Percentiles rank a stretch among this genome's conserved stretches.
These are phyloP conservation scores for Daldinia childiae DNA, from an alignment of 495 filamentous ascomycete species.

Conservation along the genomic window DNA sequence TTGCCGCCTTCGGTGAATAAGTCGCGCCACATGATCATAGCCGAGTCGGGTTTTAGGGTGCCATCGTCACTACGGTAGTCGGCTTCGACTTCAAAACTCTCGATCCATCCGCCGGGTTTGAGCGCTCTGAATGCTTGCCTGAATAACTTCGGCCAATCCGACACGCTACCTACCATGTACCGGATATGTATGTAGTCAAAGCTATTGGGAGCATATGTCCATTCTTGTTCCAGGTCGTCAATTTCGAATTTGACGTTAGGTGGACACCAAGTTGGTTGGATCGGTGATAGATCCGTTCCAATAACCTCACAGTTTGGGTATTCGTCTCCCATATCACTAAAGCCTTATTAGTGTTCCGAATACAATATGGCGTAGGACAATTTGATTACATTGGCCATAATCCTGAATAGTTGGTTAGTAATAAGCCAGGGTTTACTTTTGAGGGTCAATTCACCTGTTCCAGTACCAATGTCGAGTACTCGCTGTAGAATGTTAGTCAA, in stretches of 20 bases:
- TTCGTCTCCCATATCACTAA: slow-evolving; percentile 55
- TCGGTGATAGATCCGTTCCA: slow-evolving; percentile 71
- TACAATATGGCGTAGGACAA: background rate
- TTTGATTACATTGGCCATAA: slow-evolving; percentile 40
- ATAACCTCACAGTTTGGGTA: slow-evolving; percentile 64
- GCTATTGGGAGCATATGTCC: slow-evolving; percentile 54
- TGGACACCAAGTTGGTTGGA: slow-evolving; percentile 63
- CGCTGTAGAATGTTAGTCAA: slow-evolving; percentile 55
- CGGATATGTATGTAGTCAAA: slow-evolving; percentile 69
- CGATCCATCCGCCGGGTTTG: slow-evolving; percentile 55
- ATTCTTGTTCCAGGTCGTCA: slow-evolving; percentile 59
- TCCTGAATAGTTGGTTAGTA: slow-evolving; percentile 19
- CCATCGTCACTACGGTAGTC: slow-evolving; percentile 45
- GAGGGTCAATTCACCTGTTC: slow-evolving; percentile 52
- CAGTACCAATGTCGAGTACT: slow-evolving; percentile 75
- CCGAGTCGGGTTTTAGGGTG: slow-evolving; percentile 37
- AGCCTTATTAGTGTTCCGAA: background rate
- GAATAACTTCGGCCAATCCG: slow-evolving; percentile 59
- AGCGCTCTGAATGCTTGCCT: slow-evolving; percentile 48
- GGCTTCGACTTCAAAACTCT: slow-evolving; percentile 42
- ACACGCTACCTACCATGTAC: slow-evolving; percentile 61
- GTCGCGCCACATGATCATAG: slow-evolving; percentile 38
- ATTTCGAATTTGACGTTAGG: slow-evolving; percentile 66
- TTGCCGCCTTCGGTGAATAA: slow-evolving; percentile 42
- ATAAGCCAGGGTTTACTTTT: background rate